A percentile compares a stretch with the other conserved stretches of the same genome.
These are phyloP conservation scores for Simmondsia chinensis DNA, from an alignment of 148 eudicot genomes.

Conservation along the genomic window DNA sequence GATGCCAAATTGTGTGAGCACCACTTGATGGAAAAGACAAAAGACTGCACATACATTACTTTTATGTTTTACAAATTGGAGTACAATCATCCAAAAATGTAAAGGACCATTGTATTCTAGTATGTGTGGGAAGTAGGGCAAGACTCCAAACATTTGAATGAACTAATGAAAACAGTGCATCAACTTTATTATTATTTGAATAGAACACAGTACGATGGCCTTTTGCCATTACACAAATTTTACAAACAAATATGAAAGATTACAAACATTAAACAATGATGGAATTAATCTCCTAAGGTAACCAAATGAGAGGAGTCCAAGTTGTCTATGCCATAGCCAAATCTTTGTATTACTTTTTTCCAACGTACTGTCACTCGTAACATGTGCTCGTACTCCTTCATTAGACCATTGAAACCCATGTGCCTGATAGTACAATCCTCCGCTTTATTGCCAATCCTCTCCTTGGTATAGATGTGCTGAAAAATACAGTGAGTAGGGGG, in stretches of 20 bases:
- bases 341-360: neutral
- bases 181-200: neutral
- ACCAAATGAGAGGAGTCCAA: neutral
- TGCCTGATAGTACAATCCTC: too few species aligned
- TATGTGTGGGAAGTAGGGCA: neutral
- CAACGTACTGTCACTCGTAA: neutral
- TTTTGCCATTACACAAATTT: slow-evolving; percentile 2
- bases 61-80: neutral
- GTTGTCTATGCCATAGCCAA: neutral
- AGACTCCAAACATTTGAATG: slow-evolving; percentile 1
- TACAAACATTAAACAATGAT: neutral
- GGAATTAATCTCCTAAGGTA: neutral
- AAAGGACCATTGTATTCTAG: neutral
- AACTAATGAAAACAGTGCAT: neutral
- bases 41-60: neutral
- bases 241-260: neutral
- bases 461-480: slow-evolving; percentile 1
- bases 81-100: neutral
- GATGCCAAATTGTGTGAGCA: neutral
- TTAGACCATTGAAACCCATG: neutral
- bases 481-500: too few species aligned
- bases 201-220: neutral
- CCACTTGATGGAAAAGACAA: neutral
- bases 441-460: neutral
- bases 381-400: neutral